Base-by-base conservation (phyloP, 495 filamentous ascomycete genomes). In the Filosporella fistucella region DNA sequence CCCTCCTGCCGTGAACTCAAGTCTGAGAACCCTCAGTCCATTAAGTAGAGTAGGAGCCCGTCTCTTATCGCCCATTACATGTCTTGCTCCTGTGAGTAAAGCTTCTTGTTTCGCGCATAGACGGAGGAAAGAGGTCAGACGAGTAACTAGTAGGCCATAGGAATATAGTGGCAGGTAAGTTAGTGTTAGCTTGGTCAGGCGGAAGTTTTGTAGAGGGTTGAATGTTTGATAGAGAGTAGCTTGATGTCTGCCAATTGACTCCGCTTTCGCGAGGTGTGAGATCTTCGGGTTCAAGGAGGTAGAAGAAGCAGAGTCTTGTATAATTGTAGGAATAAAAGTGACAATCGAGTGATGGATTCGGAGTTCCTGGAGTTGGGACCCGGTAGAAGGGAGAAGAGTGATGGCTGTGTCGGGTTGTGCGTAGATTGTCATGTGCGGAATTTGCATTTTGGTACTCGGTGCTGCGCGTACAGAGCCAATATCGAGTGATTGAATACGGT, bases 331-430 rank as follows among this genome's bases (percentile, higher is more conserved):
- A 13, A 44, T 33, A 22, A 17, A 39, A 3, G 52, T 59, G 8
- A 59, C 34, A 12, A 53, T 14, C 5, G 52, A 49, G 34, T 59
- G 56, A 34, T 59, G 52, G 24, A 59, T 48, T 10, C 56, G 56
- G 3, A 59, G 39, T 3, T 23, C 5, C 22, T 52, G 36, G 9
- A 56, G 24, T 10, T 35, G 41, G 1, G 5, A 10, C 3, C 18
- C 46, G 0, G 6, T 44, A 7, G 14, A 17, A 6, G 13, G 24
- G 12, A 24, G 18, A 10, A 21, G 16, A 23, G 2, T 24, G 20
- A 24, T 22, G 9, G 23, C 21, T 7, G 24, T 39, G 8, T 33
- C 25, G 6, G 13, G 29, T 14, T 26, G 17, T n/a, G 25, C 36
- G 34, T 16, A 23, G 2, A 25, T 11, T 17, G 14, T 46, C 23